Evolutionary conservation across 2,329 filamentous ascomycete species (phyloP).

Genomic region (Teratosphaeria pseudoeucalypti): DNA sequence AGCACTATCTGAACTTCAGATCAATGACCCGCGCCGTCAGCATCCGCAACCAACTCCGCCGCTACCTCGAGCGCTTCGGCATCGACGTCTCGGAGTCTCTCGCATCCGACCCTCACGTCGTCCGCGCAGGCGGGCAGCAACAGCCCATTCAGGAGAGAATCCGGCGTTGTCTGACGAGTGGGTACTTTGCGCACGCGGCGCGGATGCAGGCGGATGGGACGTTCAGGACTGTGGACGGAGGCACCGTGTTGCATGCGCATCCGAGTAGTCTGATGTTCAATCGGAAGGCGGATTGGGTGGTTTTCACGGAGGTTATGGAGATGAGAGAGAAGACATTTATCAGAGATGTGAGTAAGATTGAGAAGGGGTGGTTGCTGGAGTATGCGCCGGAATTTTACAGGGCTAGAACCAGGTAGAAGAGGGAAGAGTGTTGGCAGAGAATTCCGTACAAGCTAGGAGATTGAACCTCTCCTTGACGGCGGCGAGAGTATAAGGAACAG

Average conservation of each 20-base stretch:
- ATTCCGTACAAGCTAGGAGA: too few species aligned
- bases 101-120: conserved; percentile 21
- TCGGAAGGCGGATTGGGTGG: conserved; percentile 89
- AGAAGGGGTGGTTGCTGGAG: conserved; percentile 84
- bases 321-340: conserved; percentile 83
- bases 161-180: conserved; percentile 71
- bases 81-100: conserved; percentile 57
- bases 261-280: conserved; percentile 93
- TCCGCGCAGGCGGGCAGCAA: conserved; percentile 33
- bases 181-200: conserved; percentile 88
- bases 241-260: conserved; percentile 71
- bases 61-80: conserved; percentile 78
- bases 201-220: conserved; percentile 89
- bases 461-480: too few species aligned
- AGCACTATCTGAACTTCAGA: conserved; percentile 81
- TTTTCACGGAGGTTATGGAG: conserved; percentile 90
- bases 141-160: conserved; percentile 59
- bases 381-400: conserved; percentile 60
- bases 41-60: conserved; percentile 74
- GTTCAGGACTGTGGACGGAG: conserved; percentile 75
- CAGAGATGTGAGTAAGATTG: conserved; percentile 82
- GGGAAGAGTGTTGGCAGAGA: neutral
- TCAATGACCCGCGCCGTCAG: conserved; percentile 71
- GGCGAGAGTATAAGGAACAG: too few species aligned
- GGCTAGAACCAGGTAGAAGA: neutral